These are phyloP conservation scores for Colletotrichum horii DNA, from an alignment of 2,329 filamentous ascomycete genomes.

Conservation along the genomic window DNA sequence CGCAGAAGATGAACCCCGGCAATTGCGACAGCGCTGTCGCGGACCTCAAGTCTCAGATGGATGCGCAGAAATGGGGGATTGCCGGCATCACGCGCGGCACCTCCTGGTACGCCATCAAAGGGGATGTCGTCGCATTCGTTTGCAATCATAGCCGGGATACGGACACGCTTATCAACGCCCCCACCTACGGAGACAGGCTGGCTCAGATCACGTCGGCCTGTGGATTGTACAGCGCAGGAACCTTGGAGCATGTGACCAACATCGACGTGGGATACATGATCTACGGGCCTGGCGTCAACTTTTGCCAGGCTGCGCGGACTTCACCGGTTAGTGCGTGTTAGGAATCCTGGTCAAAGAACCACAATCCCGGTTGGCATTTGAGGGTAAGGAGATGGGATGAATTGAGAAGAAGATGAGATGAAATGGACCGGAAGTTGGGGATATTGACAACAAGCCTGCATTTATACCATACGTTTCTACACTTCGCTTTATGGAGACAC, in stretches of 20 bases:
- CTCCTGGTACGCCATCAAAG: background rate
- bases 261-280: background rate
- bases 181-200: background rate
- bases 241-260: background rate
- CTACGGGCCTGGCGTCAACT: background rate
- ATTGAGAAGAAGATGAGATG: too few species aligned
- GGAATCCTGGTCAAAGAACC: too few species aligned
- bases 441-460: too few species aligned
- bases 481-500: too few species aligned
- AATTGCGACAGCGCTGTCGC: background rate
- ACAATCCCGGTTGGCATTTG: too few species aligned
- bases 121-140: background rate
- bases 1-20: background rate
- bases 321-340: too few species aligned
- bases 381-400: too few species aligned
- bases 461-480: too few species aligned
- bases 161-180: background rate
- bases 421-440: too few species aligned
- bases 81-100: background rate
- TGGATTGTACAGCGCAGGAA: background rate
- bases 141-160: background rate
- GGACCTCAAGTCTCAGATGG: background rate
- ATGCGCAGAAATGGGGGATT: background rate
- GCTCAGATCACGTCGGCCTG: background rate
- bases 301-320: background rate